Conservation (phyloP, 257 asterid genomes). For the Nicotiana tabacum region DNA sequence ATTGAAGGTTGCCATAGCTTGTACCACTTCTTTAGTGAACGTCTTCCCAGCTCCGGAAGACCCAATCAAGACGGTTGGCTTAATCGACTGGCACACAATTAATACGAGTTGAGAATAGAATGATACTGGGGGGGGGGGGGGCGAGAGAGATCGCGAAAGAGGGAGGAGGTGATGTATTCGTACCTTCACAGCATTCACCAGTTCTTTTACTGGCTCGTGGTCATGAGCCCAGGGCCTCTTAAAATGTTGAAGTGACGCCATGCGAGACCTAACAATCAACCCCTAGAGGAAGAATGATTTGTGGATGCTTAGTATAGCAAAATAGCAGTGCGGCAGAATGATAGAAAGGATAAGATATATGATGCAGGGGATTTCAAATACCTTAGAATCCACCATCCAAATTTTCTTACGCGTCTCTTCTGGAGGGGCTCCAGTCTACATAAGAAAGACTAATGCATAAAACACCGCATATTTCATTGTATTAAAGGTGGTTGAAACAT, state of each 20-base stretch:
- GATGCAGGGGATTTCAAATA: not conserved
- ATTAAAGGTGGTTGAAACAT: conserved; percentile 9
- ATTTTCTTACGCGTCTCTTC: conserved; percentile 79
- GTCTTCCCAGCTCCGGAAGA: conserved; percentile 92
- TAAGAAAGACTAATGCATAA: not conserved
- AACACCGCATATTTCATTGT: not conserved
- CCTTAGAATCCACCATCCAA: conserved; percentile 71
- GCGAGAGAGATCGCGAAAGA: not conserved
- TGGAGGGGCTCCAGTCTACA: conserved; percentile 74
- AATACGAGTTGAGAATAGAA: conserved; percentile 9
- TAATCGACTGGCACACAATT: conserved; percentile 50
- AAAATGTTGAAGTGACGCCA: conserved; percentile 72
- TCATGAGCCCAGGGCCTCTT: conserved; percentile 93
- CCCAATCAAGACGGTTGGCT: conserved; percentile 83
- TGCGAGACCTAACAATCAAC: conserved; percentile 61
- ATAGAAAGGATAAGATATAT: not conserved
- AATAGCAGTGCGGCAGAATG: not conserved
- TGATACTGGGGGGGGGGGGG: not conserved
- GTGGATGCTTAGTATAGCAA: not conserved
- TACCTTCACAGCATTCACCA: conserved; percentile 82
- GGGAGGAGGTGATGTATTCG: not conserved
- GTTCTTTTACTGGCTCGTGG: conserved; percentile 51
- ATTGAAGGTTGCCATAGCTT: conserved; percentile 62
- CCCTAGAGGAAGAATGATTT: conserved; percentile 40
- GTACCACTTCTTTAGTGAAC: conserved; percentile 77